Percentiles rank a stretch among this genome's conserved stretches.
Conservation (phyloP, 2,329 filamentous ascomycete species). For the Aspergillus terreus region DNA sequence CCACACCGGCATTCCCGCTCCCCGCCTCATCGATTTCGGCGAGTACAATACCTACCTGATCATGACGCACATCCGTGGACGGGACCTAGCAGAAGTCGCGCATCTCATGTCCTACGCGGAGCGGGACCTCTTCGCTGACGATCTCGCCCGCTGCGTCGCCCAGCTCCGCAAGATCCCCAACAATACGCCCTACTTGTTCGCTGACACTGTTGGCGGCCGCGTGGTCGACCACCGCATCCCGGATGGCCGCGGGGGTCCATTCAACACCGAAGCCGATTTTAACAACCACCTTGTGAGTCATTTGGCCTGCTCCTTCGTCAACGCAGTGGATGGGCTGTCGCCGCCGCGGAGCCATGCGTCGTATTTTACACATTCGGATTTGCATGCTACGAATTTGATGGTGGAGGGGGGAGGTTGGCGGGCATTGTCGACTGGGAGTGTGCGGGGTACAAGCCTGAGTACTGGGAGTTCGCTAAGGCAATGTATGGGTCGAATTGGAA, state of each 20-base stretch:
- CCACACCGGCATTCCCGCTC: not conserved
- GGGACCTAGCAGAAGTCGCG: not conserved
- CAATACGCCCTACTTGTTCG: not conserved
- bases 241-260: conserved; percentile 7
- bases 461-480: conserved; percentile 26
- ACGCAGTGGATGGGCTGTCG: not conserved
- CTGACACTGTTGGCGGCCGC: not conserved
- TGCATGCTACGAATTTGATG: conserved; percentile 19
- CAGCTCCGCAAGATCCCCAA: conserved; percentile 5
- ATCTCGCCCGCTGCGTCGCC: not conserved
- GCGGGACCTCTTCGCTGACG: not conserved
- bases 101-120: conserved; percentile 5
- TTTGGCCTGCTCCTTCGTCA: not conserved
- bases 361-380: conserved; percentile 18
- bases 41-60: not conserved
- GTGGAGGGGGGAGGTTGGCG: conserved; percentile 17
- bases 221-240: conserved; percentile 1
- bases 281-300: not conserved
- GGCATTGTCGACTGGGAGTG: conserved; percentile 28
- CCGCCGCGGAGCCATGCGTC: not conserved
- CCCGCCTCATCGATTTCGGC: not conserved
- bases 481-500: conserved; percentile 10
- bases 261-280: conserved; percentile 3
- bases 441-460: conserved; percentile 22
- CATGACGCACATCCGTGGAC: conserved; percentile 1